A percentile compares a stretch with the other conserved stretches of the same genome.
Conservation (phyloP, 345 rosid species). For the Hypericum androsaemum region DNA sequence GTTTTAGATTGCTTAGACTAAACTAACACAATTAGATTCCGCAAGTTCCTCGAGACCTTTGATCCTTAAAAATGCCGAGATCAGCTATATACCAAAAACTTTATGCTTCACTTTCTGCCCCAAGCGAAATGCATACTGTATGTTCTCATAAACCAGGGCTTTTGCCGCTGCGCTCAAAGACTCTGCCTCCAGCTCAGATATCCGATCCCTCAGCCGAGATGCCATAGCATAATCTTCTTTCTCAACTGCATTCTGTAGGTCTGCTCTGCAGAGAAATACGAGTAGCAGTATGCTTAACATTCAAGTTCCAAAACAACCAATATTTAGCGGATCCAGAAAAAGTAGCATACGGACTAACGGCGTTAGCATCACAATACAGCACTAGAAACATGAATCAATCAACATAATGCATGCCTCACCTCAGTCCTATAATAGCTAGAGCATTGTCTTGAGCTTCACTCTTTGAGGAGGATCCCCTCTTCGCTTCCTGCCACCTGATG, state of each 20-base stretch:
- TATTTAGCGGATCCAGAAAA: slow-evolving; percentile 2
- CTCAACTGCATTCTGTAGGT: slow-evolving; percentile 74
- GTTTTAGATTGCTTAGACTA: too few relatives aligned
- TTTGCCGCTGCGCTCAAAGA: slow-evolving; percentile 78
- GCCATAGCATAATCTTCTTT: slow-evolving; percentile 69
- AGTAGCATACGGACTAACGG: neutral
- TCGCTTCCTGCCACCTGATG: slow-evolving; percentile 49
- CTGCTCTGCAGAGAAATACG: slow-evolving; percentile 48
- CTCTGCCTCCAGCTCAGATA: slow-evolving; percentile 73
- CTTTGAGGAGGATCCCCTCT: slow-evolving; percentile 74
- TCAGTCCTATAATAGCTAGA: slow-evolving; percentile 53
- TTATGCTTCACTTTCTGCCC: slow-evolving; percentile 91
- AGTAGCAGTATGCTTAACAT: slow-evolving; percentile 4
- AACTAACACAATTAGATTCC: neutral
- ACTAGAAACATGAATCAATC: neutral
- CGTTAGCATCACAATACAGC: neutral
- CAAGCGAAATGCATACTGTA: slow-evolving; percentile 68
- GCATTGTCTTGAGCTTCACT: slow-evolving; percentile 97
- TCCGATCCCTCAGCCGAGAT: slow-evolving; percentile 61
- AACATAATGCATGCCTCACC: slow-evolving; percentile 33
- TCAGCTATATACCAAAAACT: slow-evolving; percentile 52
- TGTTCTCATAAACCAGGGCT: slow-evolving; percentile 72
- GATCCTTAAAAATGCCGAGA: too few relatives aligned
- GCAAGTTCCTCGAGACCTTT: slow-evolving; percentile 8
- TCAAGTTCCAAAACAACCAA: neutral